A percentile compares a stretch with the other conserved stretches of the same genome.
Evolutionary conservation across 2,329 filamentous ascomycete species (phyloP).

Genomic region (Sporothrix humicola): DNA sequence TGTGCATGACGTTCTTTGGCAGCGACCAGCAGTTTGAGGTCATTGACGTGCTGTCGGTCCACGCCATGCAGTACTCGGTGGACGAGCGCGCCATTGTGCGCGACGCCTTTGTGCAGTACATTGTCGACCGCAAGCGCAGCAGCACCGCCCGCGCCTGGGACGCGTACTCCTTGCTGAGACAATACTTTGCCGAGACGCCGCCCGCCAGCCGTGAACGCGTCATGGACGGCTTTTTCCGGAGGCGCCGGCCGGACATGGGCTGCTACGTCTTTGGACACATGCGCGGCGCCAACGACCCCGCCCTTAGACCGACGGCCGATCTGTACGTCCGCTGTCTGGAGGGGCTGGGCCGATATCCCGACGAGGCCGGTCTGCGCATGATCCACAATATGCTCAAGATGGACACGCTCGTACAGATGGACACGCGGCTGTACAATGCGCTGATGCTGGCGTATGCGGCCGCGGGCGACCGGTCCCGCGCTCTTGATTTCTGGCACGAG

Average conservation of each 20-base stretch:
- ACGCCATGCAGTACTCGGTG: constrained; percentile 72
- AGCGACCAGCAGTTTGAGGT: constrained; percentile 79
- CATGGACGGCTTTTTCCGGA: constrained; percentile 80
- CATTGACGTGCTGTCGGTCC: constrained; percentile 79
- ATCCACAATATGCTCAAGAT: constrained; percentile 95
- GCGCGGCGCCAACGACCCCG: constrained; percentile 72
- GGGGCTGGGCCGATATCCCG: constrained; percentile 64
- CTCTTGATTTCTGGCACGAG: constrained; percentile 81
- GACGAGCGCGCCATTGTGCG: constrained; percentile 71
- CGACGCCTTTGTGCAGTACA: constrained; percentile 70
- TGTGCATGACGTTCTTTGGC: constrained; percentile 76
- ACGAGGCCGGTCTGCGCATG: constrained; percentile 67
- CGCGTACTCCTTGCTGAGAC: constrained; percentile 67
- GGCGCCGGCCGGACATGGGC: constrained; percentile 81
- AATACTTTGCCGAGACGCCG: constrained; percentile 70
- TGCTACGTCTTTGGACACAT: constrained; percentile 89
- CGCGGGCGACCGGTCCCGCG: constrained; percentile 68
- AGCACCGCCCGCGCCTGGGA: constrained; percentile 70
- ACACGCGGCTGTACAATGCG: constrained; percentile 78
- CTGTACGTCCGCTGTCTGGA: constrained; percentile 81
- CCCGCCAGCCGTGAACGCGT: constrained; percentile 69
- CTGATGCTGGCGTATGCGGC: constrained; percentile 85
- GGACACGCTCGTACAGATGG: constrained; percentile 78
- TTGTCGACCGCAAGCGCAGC: constrained; percentile 61
- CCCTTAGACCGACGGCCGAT: constrained; percentile 69